A percentile compares a stretch with the other conserved stretches of the same genome.
These are phyloP conservation scores for Solanum rostratum DNA, from an alignment of 257 asterid species.

Conservation along the genomic window DNA sequence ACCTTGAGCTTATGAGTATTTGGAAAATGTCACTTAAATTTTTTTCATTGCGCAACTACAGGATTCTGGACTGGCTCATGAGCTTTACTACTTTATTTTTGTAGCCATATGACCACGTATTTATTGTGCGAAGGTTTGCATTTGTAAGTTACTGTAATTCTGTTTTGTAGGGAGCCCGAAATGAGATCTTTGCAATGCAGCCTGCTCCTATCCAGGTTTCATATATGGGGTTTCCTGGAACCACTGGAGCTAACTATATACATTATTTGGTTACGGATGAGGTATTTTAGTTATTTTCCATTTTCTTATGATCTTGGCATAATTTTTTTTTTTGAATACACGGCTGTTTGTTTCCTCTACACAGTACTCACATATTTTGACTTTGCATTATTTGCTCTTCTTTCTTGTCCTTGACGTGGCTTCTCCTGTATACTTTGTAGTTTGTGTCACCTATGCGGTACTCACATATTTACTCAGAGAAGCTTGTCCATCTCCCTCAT, in stretches of 20 bases:
- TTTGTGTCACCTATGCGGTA: slow-evolving; percentile 81
- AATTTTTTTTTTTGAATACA: background rate
- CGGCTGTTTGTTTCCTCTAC: slow-evolving; percentile 76
- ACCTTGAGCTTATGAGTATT: background rate
- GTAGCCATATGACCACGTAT: background rate
- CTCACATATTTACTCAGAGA: slow-evolving; percentile 87
- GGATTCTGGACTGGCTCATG: background rate
- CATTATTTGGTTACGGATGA: slow-evolving; percentile 94
- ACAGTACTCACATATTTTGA: slow-evolving; percentile 50
- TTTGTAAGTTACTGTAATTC: background rate
- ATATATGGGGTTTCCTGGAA: slow-evolving; percentile 99
- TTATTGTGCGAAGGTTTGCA: background rate
- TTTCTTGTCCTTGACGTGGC: slow-evolving; percentile 53
- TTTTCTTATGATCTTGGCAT: background rate
- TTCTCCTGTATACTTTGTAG: slow-evolving; percentile 69
- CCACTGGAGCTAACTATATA: slow-evolving; percentile 92
- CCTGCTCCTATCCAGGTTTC: slow-evolving; percentile 99
- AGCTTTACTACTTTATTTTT: background rate
- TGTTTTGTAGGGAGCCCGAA: slow-evolving; percentile 79
- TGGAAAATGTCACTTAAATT: background rate
- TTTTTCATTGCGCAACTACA: background rate
- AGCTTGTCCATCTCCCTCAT: slow-evolving; percentile 93
- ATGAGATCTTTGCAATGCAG: slow-evolving; percentile 97
- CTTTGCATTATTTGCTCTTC: slow-evolving; percentile 72
- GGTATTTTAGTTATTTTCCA: slow-evolving; percentile 25